Base-by-base conservation (phyloP, 495 filamentous ascomycete genomes). In the Baudoinia panamericana region DNA sequence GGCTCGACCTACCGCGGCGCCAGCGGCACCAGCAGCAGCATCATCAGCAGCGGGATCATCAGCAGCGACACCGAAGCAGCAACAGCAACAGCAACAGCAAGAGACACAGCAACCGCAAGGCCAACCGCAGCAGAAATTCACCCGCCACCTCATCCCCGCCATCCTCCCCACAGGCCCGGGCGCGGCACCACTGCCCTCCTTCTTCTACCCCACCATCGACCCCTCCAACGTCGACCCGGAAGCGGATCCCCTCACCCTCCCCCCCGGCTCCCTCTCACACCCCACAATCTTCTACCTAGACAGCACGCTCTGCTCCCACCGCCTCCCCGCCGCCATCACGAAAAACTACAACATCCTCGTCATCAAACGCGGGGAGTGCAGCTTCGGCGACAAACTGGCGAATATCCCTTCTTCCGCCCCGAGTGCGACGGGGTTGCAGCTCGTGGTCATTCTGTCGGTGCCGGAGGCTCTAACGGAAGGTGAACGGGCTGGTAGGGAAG, bases 361-460 rank as follows among this genome's bases (percentile, higher is more conserved):
- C 19, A 69, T 96, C 43, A 77, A 73, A 23, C 79, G 90, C 16
- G 90, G 90, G 15, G 77, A 73, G 2, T 97, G 90, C 62, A 80
- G 67, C 27, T 96, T 96, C 60, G 72, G 70, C 5, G 65, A 80
- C 23, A 97, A 97, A 54, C 64, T 96, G 0, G 67, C 67, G 18
- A 87, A 83, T 48, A 84, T 97, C 26, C 84, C 90, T 10, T 72
- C 75, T 8, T 85, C 73, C 55, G 62, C 76, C 10, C 80, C 83
- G 3, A 21, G 26, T 2, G 9, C 27, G 17, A 25, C 34, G 21
- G 56, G 68, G 2, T 60, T 94, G 8, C 82, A 93, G 57, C 68
- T 97, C 6, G 82, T 95, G 6, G 62, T 97, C 16, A 59, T 96
- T 0, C 76, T 96, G 3, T 84, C 79, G 3, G 75, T 74, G 41